These are phyloP conservation scores for Wickerhamomyces bisporus DNA, from an alignment of 805 yeast species.

Conservation along the genomic window DNA sequence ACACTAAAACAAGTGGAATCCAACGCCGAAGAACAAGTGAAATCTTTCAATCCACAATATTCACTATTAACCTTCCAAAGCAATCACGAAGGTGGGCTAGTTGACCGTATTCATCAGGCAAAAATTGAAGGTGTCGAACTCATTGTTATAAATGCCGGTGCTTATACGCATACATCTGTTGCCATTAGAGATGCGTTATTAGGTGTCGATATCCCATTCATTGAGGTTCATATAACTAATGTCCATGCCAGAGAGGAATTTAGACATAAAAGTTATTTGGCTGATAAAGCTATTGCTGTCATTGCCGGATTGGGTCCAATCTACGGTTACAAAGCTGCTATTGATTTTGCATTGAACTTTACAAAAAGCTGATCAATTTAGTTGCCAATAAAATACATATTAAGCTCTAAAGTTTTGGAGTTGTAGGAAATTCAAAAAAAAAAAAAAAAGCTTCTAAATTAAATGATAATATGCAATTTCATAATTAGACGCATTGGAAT, in stretches of 20 bases:
- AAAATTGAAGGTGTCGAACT: conserved; percentile 31
- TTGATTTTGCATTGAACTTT: conserved; percentile 24
- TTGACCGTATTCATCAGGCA: conserved; percentile 45
- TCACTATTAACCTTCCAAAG: conserved; percentile 34
- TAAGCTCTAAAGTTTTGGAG: too few species aligned
- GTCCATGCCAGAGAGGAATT: conserved; percentile 47
- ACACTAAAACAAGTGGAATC: conserved; percentile 38
- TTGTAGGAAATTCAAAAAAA: too few species aligned
- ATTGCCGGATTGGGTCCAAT: conserved; percentile 25
- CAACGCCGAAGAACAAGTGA: conserved; percentile 27
- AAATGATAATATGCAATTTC: too few species aligned
- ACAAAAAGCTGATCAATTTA: conserved; percentile 2
- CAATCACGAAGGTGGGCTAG: conserved; percentile 42
- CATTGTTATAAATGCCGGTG: conserved; percentile 47
- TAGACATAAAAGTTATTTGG: conserved; percentile 43
- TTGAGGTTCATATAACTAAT: conserved; percentile 47
- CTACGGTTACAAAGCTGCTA: conserved; percentile 25
- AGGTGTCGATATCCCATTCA: conserved; percentile 43
- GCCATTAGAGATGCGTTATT: conserved; percentile 46
- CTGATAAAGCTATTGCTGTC: conserved; percentile 45
- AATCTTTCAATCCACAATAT: conserved; percentile 22
- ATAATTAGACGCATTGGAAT: too few species aligned
- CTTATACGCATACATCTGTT: conserved; percentile 47
- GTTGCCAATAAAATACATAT: background rate
- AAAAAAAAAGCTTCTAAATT: too few species aligned